Conservation (phyloP, 1,284 basidiomycete species). For the Cutaneotrichosporon daszewskae region DNA sequence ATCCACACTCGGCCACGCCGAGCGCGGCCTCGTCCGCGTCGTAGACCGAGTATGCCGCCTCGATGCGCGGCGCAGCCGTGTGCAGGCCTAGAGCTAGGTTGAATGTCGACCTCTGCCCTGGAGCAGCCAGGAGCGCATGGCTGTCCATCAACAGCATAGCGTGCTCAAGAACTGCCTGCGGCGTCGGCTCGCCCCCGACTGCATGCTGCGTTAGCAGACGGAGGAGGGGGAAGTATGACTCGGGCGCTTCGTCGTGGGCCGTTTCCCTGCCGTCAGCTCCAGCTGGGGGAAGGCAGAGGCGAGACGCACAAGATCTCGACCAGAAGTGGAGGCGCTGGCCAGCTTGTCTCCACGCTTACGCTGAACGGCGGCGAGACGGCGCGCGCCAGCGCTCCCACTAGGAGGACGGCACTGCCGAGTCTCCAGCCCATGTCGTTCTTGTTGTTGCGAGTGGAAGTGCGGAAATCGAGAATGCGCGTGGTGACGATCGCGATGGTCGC, state of each 20-base stretch:
- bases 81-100: constrained; percentile 44
- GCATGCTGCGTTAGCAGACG: constrained; percentile 56
- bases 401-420: constrained; percentile 2
- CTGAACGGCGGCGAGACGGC: constrained; percentile 62
- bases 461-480: not conserved
- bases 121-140: constrained; percentile 25
- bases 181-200: constrained; percentile 10
- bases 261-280: constrained; percentile 53
- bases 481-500: not conserved
- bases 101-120: constrained; percentile 48
- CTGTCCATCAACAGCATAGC: constrained; percentile 24
- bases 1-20: constrained; percentile 56
- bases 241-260: constrained; percentile 59
- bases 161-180: constrained; percentile 24
- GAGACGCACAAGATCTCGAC: constrained; percentile 76
- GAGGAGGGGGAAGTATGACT: constrained; percentile 64
- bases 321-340: constrained; percentile 66
- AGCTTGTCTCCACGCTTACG: constrained; percentile 71
- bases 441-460: not conserved
- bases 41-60: constrained; percentile 40
- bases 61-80: constrained; percentile 38
- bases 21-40: constrained; percentile 55
- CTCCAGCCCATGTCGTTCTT: constrained; percentile 14
- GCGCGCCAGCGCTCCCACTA: constrained; percentile 3
- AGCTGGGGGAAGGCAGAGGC: constrained; percentile 1